Evolutionary conservation across 148 eudicot species (phyloP).

Genomic region (Diospyros kaki): DNA sequence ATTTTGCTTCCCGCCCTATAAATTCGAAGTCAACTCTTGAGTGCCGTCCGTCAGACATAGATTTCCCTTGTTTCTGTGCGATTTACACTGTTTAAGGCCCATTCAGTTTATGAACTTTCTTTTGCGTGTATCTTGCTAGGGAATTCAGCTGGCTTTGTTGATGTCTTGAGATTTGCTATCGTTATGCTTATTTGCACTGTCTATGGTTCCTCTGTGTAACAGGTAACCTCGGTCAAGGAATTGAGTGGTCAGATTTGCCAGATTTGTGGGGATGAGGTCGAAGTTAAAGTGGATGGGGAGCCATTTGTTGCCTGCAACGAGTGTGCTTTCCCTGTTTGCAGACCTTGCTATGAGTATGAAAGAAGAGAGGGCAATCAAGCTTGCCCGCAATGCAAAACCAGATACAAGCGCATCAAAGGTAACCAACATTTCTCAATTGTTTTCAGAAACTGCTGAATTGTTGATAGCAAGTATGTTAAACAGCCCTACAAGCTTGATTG

Average conservation of each 20-base stretch:
- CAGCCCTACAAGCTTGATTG: too few relatives aligned
- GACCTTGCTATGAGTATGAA: conserved; percentile 71
- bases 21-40: conserved; percentile 7
- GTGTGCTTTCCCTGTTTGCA: conserved; percentile 74
- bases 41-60: background rate
- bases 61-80: background rate
- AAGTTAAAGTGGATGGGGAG: conserved; percentile 55
- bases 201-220: conserved; percentile 1
- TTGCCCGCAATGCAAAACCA: conserved; percentile 73
- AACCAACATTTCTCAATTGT: background rate
- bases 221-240: conserved; percentile 63
- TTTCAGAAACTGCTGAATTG: too few relatives aligned
- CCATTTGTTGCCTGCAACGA: conserved; percentile 75
- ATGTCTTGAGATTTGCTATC: conserved; percentile 9
- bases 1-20: background rate
- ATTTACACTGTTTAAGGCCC: background rate
- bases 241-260: conserved; percentile 71
- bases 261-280: conserved; percentile 76
- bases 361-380: conserved; percentile 75
- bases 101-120: background rate
- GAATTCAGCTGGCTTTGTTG: background rate
- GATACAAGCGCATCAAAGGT: conserved; percentile 70
- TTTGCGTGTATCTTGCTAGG: too few relatives aligned
- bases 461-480: too few relatives aligned
- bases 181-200: conserved; percentile 8